These are phyloP conservation scores for Nicotiana paniculata DNA, from an alignment of 257 asterid genomes.

Conservation along the genomic window DNA sequence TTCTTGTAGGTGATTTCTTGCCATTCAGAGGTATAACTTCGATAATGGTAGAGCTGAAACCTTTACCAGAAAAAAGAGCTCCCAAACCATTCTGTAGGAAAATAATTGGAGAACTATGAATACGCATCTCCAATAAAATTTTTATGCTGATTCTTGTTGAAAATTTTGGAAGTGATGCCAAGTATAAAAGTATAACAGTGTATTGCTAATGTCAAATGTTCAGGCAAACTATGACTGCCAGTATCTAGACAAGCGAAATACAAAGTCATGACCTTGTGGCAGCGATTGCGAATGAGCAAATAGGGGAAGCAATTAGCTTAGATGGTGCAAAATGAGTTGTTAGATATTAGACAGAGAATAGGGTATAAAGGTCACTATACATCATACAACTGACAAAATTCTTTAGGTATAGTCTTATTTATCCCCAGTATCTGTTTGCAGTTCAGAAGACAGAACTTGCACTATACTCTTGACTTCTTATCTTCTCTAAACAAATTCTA, in stretches of 20 bases:
- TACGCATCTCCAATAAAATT: neutral
- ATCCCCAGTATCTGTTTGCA: neutral
- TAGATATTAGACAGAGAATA: neutral
- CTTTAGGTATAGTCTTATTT: neutral
- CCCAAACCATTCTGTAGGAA: neutral
- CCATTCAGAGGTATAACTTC: slow-evolving; percentile 9
- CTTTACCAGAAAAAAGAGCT: neutral
- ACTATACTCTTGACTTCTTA: neutral
- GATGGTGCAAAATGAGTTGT: neutral
- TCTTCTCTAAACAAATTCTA: neutral
- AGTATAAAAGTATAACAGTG: neutral
- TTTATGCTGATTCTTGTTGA: neutral
- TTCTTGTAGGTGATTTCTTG: neutral
- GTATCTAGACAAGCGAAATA: neutral
- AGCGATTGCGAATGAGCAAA: no score
- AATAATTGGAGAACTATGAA: neutral
- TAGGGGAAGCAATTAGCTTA: no score
- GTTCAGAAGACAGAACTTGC: neutral
- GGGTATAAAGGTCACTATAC: neutral
- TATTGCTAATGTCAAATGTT: neutral
- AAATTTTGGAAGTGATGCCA: neutral
- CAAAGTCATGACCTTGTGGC: no score
- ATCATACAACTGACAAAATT: neutral
- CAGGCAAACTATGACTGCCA: neutral
- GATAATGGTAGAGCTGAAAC: neutral